Evolutionary conservation across 2,329 filamentous ascomycete genomes (phyloP).

Genomic region (Leptosphaerulina australis): DNA sequence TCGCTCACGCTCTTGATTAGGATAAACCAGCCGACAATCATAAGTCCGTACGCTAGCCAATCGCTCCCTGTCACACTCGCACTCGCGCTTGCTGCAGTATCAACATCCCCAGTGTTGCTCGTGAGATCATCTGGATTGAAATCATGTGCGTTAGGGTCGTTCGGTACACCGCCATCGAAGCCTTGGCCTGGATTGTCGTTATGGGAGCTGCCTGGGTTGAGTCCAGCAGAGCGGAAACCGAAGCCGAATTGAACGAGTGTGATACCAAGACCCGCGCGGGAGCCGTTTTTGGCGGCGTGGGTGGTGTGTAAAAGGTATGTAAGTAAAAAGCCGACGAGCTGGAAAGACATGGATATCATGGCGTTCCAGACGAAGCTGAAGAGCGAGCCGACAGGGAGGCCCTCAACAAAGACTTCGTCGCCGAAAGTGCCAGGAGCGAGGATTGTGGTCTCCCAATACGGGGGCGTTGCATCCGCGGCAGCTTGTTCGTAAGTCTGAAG

Average conservation of each 20-base stretch:
- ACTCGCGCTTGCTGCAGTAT: conserved; percentile 46
- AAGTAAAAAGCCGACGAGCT: conserved; percentile 94
- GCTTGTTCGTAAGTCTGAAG: conserved; percentile 96
- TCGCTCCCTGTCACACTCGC: conserved; percentile 73
- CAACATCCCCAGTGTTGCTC: conserved; percentile 39
- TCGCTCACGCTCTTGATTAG: conserved; percentile 92
- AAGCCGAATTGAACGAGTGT: conserved; percentile 97
- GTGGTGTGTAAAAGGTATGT: conserved; percentile 98
- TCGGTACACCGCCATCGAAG: conserved; percentile 66
- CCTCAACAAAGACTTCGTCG: conserved; percentile 96
- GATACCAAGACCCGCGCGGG: conserved; percentile 89
- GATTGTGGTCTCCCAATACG: conserved; percentile 99
- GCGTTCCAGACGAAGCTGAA: conserved; percentile 91
- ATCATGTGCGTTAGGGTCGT: conserved; percentile 87
- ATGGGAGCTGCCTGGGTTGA: conserved; percentile 45
- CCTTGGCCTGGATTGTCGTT: conserved; percentile 57
- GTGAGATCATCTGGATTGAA: conserved; percentile 77
- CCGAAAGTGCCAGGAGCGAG: conserved; percentile 88
- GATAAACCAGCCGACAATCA: conserved; percentile 99
- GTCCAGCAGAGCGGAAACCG: conserved; percentile 74
- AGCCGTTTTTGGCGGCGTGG: conserved; percentile 97
- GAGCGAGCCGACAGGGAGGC: conserved; percentile 86
- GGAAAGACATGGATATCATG: conserved; percentile 96
- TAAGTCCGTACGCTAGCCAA: conserved; percentile 89
- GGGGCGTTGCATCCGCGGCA: conserved; percentile 91